Evolutionary conservation across 2,329 filamentous ascomycete genomes (phyloP).

Genomic region (Fusarium sp.): DNA sequence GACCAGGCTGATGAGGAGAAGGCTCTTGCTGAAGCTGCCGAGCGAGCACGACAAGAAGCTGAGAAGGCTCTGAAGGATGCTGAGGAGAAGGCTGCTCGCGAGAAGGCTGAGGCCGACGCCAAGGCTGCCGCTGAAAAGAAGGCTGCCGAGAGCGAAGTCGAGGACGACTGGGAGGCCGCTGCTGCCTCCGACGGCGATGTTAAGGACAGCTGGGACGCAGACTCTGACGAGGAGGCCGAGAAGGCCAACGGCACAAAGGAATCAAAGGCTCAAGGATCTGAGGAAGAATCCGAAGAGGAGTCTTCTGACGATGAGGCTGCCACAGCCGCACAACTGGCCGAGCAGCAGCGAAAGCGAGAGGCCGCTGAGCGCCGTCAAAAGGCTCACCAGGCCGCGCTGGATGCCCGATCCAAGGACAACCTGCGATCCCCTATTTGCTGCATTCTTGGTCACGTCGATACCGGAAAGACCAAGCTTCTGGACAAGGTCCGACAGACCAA

Average conservation of each 20-base stretch:
- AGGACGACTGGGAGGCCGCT: slow-evolving; percentile 91
- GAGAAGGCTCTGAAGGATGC: slow-evolving; percentile 76
- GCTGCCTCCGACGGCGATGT: slow-evolving; percentile 83
- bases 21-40: slow-evolving; percentile 82
- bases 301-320: slow-evolving; percentile 79
- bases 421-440: slow-evolving; percentile 98
- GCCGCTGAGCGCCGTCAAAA: slow-evolving; percentile 90
- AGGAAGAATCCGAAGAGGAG: slow-evolving; percentile 75
- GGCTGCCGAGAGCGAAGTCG: slow-evolving; percentile 71
- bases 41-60: slow-evolving; percentile 77
- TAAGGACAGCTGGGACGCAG: slow-evolving; percentile 96
- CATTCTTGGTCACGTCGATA: slow-evolving; percentile 99
- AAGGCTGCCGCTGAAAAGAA: slow-evolving; percentile 69
- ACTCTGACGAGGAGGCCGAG: slow-evolving; percentile 78
- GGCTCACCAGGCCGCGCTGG: slow-evolving; percentile 91
- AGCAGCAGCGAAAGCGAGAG: slow-evolving; percentile 86
- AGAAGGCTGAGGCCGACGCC: slow-evolving; percentile 71
- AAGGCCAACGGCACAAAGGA: slow-evolving; percentile 68
- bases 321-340: slow-evolving; percentile 80
- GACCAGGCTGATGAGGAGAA: slow-evolving; percentile 80
- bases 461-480: slow-evolving; percentile 98
- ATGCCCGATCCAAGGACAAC: slow-evolving; percentile 92
- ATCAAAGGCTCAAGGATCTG: slow-evolving; percentile 48
- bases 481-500: slow-evolving; percentile 99
- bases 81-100: slow-evolving; percentile 70